These are phyloP conservation scores for Lepiota brunneoincarnata DNA, from an alignment of 768 basidiomycete genomes.

Conservation along the genomic window DNA sequence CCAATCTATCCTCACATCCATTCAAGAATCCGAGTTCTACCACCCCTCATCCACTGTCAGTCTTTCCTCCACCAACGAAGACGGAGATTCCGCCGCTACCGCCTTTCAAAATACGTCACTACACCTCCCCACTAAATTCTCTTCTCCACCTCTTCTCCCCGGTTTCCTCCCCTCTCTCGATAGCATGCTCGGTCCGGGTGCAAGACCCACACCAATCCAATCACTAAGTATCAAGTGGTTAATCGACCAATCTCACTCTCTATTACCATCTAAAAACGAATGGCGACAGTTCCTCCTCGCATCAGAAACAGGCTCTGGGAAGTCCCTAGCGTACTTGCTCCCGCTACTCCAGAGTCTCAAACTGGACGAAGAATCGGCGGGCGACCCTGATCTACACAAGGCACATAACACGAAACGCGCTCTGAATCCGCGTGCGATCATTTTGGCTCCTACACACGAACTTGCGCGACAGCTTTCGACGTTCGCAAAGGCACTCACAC, in stretches of 20 bases:
- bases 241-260: slow-evolving; percentile 27
- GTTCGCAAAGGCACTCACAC: slow-evolving; percentile 73
- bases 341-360: slow-evolving; percentile 83
- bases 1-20: not conserved
- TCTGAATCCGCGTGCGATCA: slow-evolving; percentile 70
- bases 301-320: slow-evolving; percentile 89
- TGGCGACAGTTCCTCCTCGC: slow-evolving; percentile 67
- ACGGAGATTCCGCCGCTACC: not conserved
- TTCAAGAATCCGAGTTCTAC: slow-evolving; percentile 14
- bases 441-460: slow-evolving; percentile 90
- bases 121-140: slow-evolving; percentile 44
- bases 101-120: slow-evolving; percentile 4
- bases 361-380: slow-evolving; percentile 40
- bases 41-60: slow-evolving; percentile 15
- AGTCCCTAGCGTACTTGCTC: slow-evolving; percentile 87
- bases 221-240: slow-evolving; percentile 68
- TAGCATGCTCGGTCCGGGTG: slow-evolving; percentile 53
- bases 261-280: slow-evolving; percentile 18
- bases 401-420: not conserved
- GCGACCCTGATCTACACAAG: not conserved
- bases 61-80: slow-evolving; percentile 5
- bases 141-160: slow-evolving; percentile 67
- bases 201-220: slow-evolving; percentile 77
- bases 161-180: slow-evolving; percentile 58
- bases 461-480: slow-evolving; percentile 75